Percentiles rank a stretch among this genome's conserved stretches.
phyloP scores from a whole-genome alignment of 257 asterid genomes.

The Solanum appendiculatum region DNA sequence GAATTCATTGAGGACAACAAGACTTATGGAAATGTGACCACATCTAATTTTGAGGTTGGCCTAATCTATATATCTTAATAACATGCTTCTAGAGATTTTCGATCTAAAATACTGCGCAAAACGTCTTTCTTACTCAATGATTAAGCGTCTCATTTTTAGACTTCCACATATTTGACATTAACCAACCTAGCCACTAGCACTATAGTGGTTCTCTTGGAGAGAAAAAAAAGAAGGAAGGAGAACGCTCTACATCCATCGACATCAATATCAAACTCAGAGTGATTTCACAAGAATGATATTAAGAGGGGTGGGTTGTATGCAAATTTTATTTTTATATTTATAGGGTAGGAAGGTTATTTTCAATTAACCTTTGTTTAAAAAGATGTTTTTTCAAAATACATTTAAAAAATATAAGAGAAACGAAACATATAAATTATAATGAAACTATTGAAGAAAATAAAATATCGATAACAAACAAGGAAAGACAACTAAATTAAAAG shows the following conservation, averaged over 20 bases:
- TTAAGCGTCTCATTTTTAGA: neutral
- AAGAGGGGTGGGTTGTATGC: neutral
- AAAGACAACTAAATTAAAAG: neutral
- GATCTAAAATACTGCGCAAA: neutral
- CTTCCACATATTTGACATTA: neutral
- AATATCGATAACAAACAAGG: neutral
- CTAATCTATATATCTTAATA: neutral
- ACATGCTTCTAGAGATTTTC: neutral
- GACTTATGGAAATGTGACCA: neutral
- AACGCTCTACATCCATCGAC: neutral
- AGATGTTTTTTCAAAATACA: neutral
- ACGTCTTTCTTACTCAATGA: neutral
- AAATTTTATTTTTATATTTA: no score
- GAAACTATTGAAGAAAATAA: no score
- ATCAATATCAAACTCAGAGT: neutral
- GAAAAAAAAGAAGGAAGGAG: neutral
- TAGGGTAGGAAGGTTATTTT: no score
- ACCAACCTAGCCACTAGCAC: neutral
- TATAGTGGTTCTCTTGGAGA: neutral
- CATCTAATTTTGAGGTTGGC: neutral
- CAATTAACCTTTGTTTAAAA: no score
- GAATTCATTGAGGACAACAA: neutral
- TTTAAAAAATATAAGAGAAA: no score
- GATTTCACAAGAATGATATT: neutral
- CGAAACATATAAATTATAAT: no score